Base-by-base conservation (phyloP, 2,329 filamentous ascomycete species). In the Aspergillus novofumigatus region DNA sequence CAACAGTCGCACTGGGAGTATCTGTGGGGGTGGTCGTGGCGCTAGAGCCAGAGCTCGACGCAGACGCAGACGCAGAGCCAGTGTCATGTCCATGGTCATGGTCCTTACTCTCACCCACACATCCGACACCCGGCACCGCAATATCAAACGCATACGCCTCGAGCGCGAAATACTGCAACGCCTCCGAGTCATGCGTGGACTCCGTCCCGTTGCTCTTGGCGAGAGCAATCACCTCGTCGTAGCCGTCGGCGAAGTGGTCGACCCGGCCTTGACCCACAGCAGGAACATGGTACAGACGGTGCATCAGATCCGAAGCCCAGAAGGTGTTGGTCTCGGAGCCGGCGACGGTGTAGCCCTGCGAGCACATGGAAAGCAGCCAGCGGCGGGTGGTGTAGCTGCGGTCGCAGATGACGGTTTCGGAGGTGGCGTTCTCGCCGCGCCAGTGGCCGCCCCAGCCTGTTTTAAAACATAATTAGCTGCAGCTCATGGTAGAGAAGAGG, bases 391-490 rank as follows among this genome's bases (percentile, higher is more conserved):
- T 67, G 71, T 84, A 90, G 1, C 85, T 88, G 1, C 83, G 76
- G 4, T 81, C 79, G 72, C 87, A 90, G 71, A 90, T 89, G 62
- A 89, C 87, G 2, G 86, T 90, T 71, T 90, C 86, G 0, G 78
- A 72, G 2, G 85, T 85, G 2, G 81, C 86, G 59, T 89, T 89
- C 26, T 71, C 66, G 47, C 86, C 86, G 54, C 87, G 83, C 83
- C 83, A 88, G 76, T 90, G 86, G 35, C 87, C 87, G 49, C 78
- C 87, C 81, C 82, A 89, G 52, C 76, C 85, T 88, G 44, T 52
- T 10, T n/a, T n/a, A n/a, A 5, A 26, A 4, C 25, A 26, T n/a
- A 42, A 45, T 54, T 45, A 48, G 21, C 32, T 11, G 48, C 49
- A 25, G 50, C 8, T 29, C 28, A n/a, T n/a, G n/a, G n/a, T 11